Base-by-base conservation (phyloP, 306 rosid genomes). In the Malus asiatica region DNA sequence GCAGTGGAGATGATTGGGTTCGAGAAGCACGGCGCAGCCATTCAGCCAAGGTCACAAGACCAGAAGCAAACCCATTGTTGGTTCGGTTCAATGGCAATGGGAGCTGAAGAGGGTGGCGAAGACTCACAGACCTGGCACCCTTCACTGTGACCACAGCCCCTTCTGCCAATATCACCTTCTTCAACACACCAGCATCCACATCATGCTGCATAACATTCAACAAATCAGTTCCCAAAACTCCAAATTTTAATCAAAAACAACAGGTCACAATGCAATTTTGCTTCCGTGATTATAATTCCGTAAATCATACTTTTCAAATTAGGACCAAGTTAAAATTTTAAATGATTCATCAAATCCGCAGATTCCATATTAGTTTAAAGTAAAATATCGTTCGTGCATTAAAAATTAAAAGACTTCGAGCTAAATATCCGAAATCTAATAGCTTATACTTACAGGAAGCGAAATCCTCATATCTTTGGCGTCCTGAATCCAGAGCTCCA, bases 401-500 rank as follows among this genome's bases (percentile, higher is more conserved):
- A 46, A 30, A 63, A 30, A 14, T 64, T 48, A 48, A 48, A 6
- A 32, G 3, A 11, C 18, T 5, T 64, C 3, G 13, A 16, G 14
- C 44, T 42, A 52, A 45, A 52, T 3, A 14, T 33, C 40, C 8
- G 66, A 57, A 51, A 16, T 8, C 0, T 30, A 61, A 29, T 29
- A 32, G 20, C 19, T 5, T 19, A 14, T 29, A 62, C 91, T 89
- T 80, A 95, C 98, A 0, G 98, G 98, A 2, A 95, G 88, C 12
- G 91, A 92, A 46, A 95, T 57, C 73, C 97, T 88, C 93, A 92
- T 90, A 58, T 90, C 89, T 42, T 89, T 78, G 69, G 93, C 98
- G 29, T 95, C 98, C 77, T 92, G 95, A 74, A 95, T 88, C 97
- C 98, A 95, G 20, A 95, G 90, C 83, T 95, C 98, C 96, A 95